Conservation (phyloP, 1,284 basidiomycete genomes). For the Macrocystidia cucumis region DNA sequence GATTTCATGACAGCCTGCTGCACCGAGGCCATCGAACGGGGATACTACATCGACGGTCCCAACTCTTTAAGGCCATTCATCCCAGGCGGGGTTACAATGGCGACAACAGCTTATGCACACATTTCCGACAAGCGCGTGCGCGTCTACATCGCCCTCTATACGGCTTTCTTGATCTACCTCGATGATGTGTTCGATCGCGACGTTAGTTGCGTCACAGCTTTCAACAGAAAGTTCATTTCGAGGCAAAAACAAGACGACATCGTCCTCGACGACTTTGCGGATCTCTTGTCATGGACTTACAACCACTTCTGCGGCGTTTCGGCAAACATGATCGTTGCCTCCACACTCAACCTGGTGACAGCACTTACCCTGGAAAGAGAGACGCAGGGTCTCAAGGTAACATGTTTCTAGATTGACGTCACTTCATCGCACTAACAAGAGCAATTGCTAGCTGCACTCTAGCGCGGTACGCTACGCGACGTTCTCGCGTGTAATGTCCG, state of each 20-base stretch:
- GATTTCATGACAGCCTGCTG: constrained; percentile 9
- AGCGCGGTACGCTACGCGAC: constrained; percentile 17
- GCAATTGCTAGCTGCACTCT: constrained; percentile 7
- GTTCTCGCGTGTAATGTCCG: constrained; percentile 21
- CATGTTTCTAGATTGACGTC: constrained; percentile 1
- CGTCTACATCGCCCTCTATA: constrained; percentile 22
- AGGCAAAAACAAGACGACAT: constrained; percentile 13
- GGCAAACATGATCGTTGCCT: constrained; percentile 19
- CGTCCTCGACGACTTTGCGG: constrained; percentile 20
- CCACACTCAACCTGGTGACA: constrained; percentile 17
- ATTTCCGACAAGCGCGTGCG: constrained; percentile 11
- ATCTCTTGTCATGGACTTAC: constrained; percentile 13
- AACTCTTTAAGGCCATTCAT: constrained; percentile 12
- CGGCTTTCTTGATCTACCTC: constrained; percentile 17
- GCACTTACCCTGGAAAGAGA: constrained; percentile 20
- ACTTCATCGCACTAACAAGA: constrained; percentile 1
- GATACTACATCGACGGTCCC: constrained; percentile 10
- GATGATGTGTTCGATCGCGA: constrained; percentile 19
- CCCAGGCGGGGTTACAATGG: constrained; percentile 12
- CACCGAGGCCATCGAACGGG: constrained; percentile 5
- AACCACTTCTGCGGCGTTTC: constrained; percentile 13
- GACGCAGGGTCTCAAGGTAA: constrained; percentile 13
- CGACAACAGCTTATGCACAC: constrained; percentile 15
- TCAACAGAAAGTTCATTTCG: constrained; percentile 19
- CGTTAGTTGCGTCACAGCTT: constrained; percentile 13